Base-by-base conservation (phyloP, 2,329 filamentous ascomycete species). In the Hymenoscyphus fraxineus region DNA sequence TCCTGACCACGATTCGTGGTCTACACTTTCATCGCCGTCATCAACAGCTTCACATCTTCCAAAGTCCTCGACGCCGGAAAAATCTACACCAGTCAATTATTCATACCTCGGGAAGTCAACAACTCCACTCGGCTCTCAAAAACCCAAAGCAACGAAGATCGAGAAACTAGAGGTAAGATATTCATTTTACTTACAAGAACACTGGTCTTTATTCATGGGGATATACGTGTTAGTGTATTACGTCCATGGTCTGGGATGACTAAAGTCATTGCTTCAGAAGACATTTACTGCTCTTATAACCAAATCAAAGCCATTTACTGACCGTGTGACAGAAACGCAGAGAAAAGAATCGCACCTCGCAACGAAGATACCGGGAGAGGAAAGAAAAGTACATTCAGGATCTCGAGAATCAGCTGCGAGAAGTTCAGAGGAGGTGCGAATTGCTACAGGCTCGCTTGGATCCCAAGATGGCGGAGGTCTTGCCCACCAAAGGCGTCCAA, bases 311-410 rank as follows among this genome's bases (percentile, higher is more conserved):
- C 15, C 27, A 59, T 32, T 19, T 55, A 22, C 15, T 60, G 27
- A 60, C 7, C 10, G 6, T 7, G 16, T 22, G 16, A 35, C 27
- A 65, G 61, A 60, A 62, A 56, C 65, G 65, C 15, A 62, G 65
- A 27, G 65, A 66, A 54, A 64, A 66, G 54, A 66, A 66, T 56
- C 62, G 65, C n/a, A 63, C 62, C 38, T 66, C 65, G 27, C 65
- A 66, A 54, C 55, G 65, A n/a, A 54, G 58, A 15, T 66, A 64
- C 47, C 56, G 65, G 9, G 65, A 63, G 44, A 54, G 65, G 39
- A 66, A 66, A 31, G 65, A 66, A 44, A 62, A 64, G 54, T 66
- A 66, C 41, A 66, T 64, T 32, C 62, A 64, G 38, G 62, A 66
- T 31, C 59, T 66, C 22, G 65, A 66, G 31, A 55, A 60, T 10